Percentiles rank a stretch among this genome's conserved stretches.
Evolutionary conservation across 2,329 filamentous ascomycete genomes (phyloP).

Genomic region (Trichophyton mentagrophytes): DNA sequence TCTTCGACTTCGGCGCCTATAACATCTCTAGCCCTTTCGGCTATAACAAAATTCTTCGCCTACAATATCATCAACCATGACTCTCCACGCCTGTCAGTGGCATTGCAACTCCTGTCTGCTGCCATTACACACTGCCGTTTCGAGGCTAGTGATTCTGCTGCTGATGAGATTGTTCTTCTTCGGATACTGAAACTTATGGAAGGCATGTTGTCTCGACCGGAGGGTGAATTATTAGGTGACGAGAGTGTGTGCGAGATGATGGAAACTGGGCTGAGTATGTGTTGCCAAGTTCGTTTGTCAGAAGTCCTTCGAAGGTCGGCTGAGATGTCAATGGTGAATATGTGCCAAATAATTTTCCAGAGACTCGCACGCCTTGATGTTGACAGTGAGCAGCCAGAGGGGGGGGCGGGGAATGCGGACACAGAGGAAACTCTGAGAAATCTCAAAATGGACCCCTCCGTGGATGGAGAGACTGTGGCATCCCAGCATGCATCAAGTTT

Average conservation of each 20-base stretch:
- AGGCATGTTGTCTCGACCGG: slow-evolving; percentile 87
- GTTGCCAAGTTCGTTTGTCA: slow-evolving; percentile 82
- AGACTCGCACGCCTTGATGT: slow-evolving; percentile 77
- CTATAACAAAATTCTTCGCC: slow-evolving; percentile 90
- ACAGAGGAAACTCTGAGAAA: slow-evolving; percentile 23
- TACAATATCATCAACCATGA: slow-evolving; percentile 79
- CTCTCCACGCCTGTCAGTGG: slow-evolving; percentile 76
- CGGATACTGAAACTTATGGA: slow-evolving; percentile 97
- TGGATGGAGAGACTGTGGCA: slow-evolving; percentile 51
- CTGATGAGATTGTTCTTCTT: slow-evolving; percentile 87
- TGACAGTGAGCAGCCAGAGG: slow-evolving; percentile 52
- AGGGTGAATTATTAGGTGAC: slow-evolving; percentile 86
- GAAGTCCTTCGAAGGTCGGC: slow-evolving; percentile 82
- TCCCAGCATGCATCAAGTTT: slow-evolving; percentile 37
- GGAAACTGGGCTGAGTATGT: slow-evolving; percentile 94
- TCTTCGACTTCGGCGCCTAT: slow-evolving; percentile 94
- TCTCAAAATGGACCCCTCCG: slow-evolving; percentile 71
- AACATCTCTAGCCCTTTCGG: slow-evolving; percentile 83
- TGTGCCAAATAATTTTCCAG: slow-evolving; percentile 98
- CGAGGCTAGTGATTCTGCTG: slow-evolving; percentile 85
- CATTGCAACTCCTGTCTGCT: slow-evolving; percentile 87
- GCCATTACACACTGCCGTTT: slow-evolving; percentile 97
- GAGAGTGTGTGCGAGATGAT: slow-evolving; percentile 99
- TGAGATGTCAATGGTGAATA: slow-evolving; percentile 93
- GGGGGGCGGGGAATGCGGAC: slow-evolving; percentile 36